These are phyloP conservation scores for Suillus weaverae DNA, from an alignment of 768 basidiomycete species.

Conservation along the genomic window DNA sequence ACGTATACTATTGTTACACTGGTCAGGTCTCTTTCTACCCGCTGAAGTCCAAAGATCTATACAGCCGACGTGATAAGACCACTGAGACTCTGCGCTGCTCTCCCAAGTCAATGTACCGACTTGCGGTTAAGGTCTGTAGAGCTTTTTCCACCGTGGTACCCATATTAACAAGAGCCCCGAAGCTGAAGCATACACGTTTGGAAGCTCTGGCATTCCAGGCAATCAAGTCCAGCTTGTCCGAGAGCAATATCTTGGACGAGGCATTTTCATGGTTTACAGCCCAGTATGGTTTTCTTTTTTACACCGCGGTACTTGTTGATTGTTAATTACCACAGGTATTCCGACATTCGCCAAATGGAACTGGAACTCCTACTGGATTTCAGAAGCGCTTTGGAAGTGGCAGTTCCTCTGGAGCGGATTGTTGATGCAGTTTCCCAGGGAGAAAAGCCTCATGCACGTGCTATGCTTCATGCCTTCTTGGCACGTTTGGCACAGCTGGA, in stretches of 20 bases:
- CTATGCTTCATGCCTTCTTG: not conserved
- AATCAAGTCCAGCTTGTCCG: slow-evolving; percentile 22
- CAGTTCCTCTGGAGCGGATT: not conserved
- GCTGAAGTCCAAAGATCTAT: slow-evolving; percentile 20
- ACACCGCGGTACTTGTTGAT: not conserved
- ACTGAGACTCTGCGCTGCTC: slow-evolving; percentile 22
- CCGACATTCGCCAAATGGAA: slow-evolving; percentile 13
- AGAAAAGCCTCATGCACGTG: not conserved
- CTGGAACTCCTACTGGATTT: not conserved
- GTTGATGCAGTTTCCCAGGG: not conserved
- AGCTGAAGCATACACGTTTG: not conserved
- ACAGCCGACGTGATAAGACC: not conserved
- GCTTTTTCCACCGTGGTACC: not conserved
- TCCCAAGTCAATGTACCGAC: slow-evolving; percentile 40
- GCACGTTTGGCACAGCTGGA: not conserved
- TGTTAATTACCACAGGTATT: slow-evolving; percentile 13
- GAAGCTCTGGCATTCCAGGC: slow-evolving; percentile 17
- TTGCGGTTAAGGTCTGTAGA: slow-evolving; percentile 25
- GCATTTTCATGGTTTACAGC: slow-evolving; percentile 32
- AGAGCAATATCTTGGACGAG: slow-evolving; percentile 30
- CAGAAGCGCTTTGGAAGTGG: not conserved
- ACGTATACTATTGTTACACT: slow-evolving; percentile 32
- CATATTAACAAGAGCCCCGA: not conserved
- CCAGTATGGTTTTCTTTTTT: slow-evolving; percentile 13
- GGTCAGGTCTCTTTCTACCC: slow-evolving; percentile 27